Conservation (phyloP, 352 stramenopile genomes). For the Globisporangium iwayamae region DNA sequence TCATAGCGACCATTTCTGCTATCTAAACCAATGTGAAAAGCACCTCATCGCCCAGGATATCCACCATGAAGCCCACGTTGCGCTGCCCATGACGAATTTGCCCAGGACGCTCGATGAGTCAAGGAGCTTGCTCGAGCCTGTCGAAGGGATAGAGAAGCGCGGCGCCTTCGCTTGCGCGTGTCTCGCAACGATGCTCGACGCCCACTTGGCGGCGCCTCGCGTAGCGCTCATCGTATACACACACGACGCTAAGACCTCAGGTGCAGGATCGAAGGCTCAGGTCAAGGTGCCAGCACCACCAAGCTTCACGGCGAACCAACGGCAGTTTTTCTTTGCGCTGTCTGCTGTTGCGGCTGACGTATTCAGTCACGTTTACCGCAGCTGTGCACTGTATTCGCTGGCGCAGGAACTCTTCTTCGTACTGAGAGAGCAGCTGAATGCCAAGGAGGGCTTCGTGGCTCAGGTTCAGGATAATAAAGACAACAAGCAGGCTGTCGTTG, state of each 20-base stretch:
- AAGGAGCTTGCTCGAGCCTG: conserved; percentile 34
- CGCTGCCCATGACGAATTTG: conserved; percentile 72
- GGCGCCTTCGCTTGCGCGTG: conserved; percentile 50
- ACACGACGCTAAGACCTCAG: conserved; percentile 27
- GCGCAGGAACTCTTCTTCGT: conserved; percentile 36
- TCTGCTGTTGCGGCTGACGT: conserved; percentile 44
- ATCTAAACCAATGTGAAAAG: conserved; percentile 36
- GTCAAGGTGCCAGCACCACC: background rate
- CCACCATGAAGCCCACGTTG: conserved; percentile 41
- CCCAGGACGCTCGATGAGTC: conserved; percentile 59
- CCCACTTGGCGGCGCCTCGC: conserved; percentile 15
- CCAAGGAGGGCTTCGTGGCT: conserved; percentile 43
- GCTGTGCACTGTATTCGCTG: conserved; percentile 52
- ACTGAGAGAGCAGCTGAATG: conserved; percentile 38
- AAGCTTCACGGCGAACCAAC: conserved; percentile 49
- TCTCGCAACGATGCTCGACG: conserved; percentile 64
- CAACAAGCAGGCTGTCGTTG: background rate
- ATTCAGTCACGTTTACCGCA: conserved; percentile 48
- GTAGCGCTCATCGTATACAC: conserved; percentile 62
- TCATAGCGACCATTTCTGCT: conserved; percentile 47
- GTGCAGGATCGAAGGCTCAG: too few relatives aligned
- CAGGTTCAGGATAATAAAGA: conserved; percentile 15
- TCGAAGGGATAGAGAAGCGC: conserved; percentile 49
- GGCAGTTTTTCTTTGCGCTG: conserved; percentile 54
- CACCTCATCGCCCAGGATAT: conserved; percentile 34